Evolutionary conservation across 495 filamentous ascomycete genomes (phyloP), one percentile per base, ranked within the genome.

Genomic region (Chlorociboria aeruginascens): DNA sequence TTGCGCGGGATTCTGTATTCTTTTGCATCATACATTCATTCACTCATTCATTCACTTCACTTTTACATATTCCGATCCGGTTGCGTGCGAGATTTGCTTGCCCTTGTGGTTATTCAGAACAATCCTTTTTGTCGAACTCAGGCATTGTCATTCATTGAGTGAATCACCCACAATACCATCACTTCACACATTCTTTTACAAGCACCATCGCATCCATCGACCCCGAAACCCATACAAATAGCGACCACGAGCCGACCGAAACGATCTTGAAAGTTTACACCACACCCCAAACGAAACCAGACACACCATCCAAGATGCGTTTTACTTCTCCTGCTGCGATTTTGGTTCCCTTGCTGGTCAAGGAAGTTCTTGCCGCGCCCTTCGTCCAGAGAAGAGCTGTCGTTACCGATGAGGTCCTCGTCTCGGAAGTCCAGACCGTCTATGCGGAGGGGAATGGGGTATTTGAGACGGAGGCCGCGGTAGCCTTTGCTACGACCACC

Each of bases 271-370:
- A n/a, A 14, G 32, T 37, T 13, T 38, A 16, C 13, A 47, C 43
- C 0, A 41, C 30, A 37, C 32, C 17, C 32, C 4, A 39, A 39
- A 39, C 10, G 36, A 12, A 39, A 25, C 10, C 25, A 41, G 32
- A 2, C 9, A 45, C 10, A 37, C 7, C 17, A 11, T 8, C 39
- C 44, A 49, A 44, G 14, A 58, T 58, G 55, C 55, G 44, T 46
- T 48, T 35, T 28, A 40, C 43, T 34, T 51, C 38, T 49, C 52
- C 0, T 49, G 7, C 32, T 17, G 48, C 14, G 42, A 30, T 50
- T 32, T 39, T 55, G 45, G 56, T 49, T 30, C 34, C 56, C 50
- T 53, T 59, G 49, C 56, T 59, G 56, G 52, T 49, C 46, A 59
- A 52, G 32, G 56, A 55, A 7, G 52, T 45, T 32, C n/a, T 51